Base-by-base conservation (phyloP, 257 asterid species). In the Penstemon eatonii region DNA sequence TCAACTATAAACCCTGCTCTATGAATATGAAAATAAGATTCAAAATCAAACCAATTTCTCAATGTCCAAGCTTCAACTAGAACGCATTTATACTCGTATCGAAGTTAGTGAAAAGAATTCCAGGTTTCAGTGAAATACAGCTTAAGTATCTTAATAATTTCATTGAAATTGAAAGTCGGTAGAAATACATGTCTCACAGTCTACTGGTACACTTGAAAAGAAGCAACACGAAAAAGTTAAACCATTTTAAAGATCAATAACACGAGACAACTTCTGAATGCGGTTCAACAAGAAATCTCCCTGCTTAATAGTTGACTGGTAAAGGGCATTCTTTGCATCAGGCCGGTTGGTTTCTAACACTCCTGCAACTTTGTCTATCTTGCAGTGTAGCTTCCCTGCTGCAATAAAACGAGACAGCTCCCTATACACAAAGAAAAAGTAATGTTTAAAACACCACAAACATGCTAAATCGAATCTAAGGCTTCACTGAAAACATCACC, bases 211-310 rank as follows among this genome's bases (percentile, higher is more conserved):
- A 71, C 65, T 64, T 4, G 36, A 25, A 65, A 55, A 3, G 55
- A 47, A 60, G 66, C 66, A 55, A 60, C 36, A 37, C 12, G 37
- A 40, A 33, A 6, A 55, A 15, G 3, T 46, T 46, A 18, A 5
- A 25, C 33, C 33, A 55, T 39, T 67, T 89, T 76, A 91, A 61
- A 91, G 91, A 86, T 91, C 97, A 60, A 91, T 91, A 12, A 91
- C 97, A 38, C 96, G 97, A 6, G 97, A 91, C 50, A 91, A 82
- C 88, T 91, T 89, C 84, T 91, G 97, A 50, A 91, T 87, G 39
- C 97, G 91, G 75, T 91, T 91, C 88, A 91, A 75, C 65, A 91
- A 75, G 89, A 89, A 87, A 82, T 91, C 97, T 8, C 97, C 97
- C 70, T 91, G 96, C 89, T 91, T 91, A 81, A 91, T 89, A 3